phyloP scores from a whole-genome alignment of 495 filamentous ascomycete species.

The Terfezia boudieri region DNA sequence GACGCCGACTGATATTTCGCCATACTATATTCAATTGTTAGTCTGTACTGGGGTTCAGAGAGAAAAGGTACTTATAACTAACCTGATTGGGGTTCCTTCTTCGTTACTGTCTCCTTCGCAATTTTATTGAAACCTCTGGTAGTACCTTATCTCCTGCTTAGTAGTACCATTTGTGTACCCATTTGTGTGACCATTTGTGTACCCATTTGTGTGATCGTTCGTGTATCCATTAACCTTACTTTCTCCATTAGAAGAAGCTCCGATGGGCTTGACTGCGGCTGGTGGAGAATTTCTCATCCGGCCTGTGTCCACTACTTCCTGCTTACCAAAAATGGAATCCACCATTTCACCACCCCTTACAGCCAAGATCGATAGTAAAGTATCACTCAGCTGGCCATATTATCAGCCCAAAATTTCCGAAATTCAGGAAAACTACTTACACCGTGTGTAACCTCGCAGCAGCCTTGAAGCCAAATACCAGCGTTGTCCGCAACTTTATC shows the following conservation, averaged over 20 bases:
- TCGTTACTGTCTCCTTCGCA: not conserved
- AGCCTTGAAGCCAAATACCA: slow-evolving; percentile 86
- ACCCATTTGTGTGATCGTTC: too few species aligned
- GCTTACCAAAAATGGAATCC: slow-evolving; percentile 44
- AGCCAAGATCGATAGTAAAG: slow-evolving; percentile 54
- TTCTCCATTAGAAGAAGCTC: too few species aligned
- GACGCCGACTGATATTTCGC: not conserved
- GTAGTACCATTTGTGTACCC: too few species aligned
- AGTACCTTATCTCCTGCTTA: too few species aligned
- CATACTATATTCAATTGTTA: not conserved
- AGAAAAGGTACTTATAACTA: not conserved
- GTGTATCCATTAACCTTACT: too few species aligned
- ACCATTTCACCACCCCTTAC: slow-evolving; percentile 58
- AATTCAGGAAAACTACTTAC: slow-evolving; percentile 28
- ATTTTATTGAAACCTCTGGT: too few species aligned
- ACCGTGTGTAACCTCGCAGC: slow-evolving; percentile 79
- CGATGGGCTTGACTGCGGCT: too few species aligned
- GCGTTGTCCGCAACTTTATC: slow-evolving; percentile 37
- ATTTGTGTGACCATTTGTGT: too few species aligned
- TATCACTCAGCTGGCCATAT: slow-evolving; percentile 40
- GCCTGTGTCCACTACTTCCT: not conserved
- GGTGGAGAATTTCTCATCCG: too few species aligned
- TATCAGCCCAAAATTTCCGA: too few species aligned
- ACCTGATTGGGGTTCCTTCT: not conserved
- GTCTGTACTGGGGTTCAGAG: not conserved